Evolutionary conservation across 2,329 filamentous ascomycete genomes (phyloP).

Genomic region (Fusarium zealandicum): DNA sequence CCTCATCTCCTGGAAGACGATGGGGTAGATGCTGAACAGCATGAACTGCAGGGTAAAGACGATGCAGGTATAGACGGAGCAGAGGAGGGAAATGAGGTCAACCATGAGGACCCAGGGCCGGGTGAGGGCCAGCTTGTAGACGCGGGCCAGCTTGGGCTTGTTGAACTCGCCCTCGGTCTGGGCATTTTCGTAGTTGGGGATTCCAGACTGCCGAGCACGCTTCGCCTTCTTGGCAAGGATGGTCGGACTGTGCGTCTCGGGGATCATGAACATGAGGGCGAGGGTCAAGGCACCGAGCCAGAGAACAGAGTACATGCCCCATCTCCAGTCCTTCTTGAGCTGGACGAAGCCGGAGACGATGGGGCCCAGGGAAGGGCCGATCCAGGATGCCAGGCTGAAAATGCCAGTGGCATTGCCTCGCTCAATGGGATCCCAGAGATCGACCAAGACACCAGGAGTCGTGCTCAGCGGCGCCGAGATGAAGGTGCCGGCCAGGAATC

Average conservation of each 20-base stretch:
- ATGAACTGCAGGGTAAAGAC: conserved; percentile 63
- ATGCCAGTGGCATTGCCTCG: conserved; percentile 62
- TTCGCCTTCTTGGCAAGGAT: conserved; percentile 62
- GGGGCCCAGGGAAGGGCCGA: conserved; percentile 61
- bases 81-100: conserved; percentile 60
- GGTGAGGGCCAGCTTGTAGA: conserved; percentile 61
- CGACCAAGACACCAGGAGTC: conserved; percentile 59
- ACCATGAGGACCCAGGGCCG: conserved; percentile 62
- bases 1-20: conserved; percentile 59
- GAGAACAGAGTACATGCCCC: conserved; percentile 58
- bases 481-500: conserved; percentile 64
- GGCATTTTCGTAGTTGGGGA: conserved; percentile 60
- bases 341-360: conserved; percentile 64
- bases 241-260: conserved; percentile 61
- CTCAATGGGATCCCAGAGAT: conserved; percentile 60
- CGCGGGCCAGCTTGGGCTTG: conserved; percentile 50
- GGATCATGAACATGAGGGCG: conserved; percentile 62
- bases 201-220: conserved; percentile 56
- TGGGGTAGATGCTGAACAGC: conserved; percentile 65
- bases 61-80: conserved; percentile 60
- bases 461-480: conserved; percentile 59
- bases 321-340: conserved; percentile 61
- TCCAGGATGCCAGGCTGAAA: conserved; percentile 61
- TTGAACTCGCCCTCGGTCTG: conserved; percentile 56
- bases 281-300: conserved; percentile 51